Percentiles rank a stretch among this genome's conserved stretches.
Evolutionary conservation across 208 protist species (phyloP).

Genomic region (Acanthamoeba healyi): DNA sequence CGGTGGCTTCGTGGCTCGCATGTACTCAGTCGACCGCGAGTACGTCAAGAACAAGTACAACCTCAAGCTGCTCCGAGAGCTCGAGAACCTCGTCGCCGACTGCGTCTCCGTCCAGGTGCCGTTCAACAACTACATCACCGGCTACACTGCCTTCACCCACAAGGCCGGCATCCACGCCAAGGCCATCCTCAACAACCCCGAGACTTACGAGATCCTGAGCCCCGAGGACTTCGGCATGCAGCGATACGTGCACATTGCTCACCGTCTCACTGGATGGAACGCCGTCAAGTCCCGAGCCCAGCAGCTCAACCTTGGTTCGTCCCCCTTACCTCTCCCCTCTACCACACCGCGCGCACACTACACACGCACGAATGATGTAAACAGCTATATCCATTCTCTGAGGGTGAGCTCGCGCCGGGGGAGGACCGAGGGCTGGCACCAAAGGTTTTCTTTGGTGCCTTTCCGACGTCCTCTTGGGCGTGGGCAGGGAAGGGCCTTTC

Average conservation of each 20-base stretch:
- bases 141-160: slow-evolving; percentile 90
- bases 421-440: not conserved
- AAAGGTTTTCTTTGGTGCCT: slow-evolving; percentile 56
- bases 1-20: slow-evolving; percentile 87
- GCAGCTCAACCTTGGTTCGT: slow-evolving; percentile 63
- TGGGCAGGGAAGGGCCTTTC: not conserved
- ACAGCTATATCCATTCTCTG: slow-evolving; percentile 55
- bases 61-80: slow-evolving; percentile 79
- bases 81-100: slow-evolving; percentile 89
- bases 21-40: slow-evolving; percentile 89
- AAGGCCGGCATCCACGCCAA: slow-evolving; percentile 91
- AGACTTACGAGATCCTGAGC: slow-evolving; percentile 81
- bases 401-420: slow-evolving; percentile 39
- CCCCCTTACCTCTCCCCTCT: not conserved
- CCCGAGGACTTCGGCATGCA: slow-evolving; percentile 89
- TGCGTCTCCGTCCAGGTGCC: slow-evolving; percentile 85
- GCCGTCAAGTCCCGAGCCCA: slow-evolving; percentile 64
- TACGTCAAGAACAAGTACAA: slow-evolving; percentile 85
- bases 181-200: slow-evolving; percentile 84
- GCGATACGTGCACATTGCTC: slow-evolving; percentile 83
- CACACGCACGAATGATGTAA: slow-evolving; percentile 46
- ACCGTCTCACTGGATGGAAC: slow-evolving; percentile 82
- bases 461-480: not conserved
- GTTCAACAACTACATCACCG: slow-evolving; percentile 92
- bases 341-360: not conserved